Evolutionary conservation across 768 basidiomycete genomes (phyloP).

Genomic region (Mycena venus): DNA sequence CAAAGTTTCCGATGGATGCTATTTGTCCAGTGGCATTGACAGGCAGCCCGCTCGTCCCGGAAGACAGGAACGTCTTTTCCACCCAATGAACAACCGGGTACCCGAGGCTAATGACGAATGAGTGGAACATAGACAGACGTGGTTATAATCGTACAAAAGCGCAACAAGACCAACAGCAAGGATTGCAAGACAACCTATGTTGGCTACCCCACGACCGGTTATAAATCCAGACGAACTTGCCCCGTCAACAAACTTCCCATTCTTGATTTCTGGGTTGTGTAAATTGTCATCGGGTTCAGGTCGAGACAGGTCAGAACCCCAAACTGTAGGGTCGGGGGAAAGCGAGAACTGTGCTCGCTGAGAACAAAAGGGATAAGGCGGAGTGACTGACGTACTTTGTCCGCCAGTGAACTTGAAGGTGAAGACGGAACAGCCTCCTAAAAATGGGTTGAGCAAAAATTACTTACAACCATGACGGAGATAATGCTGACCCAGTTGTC

Average conservation of each 20-base stretch:
- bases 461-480: neutral
- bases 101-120: constrained; percentile 58
- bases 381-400: constrained; percentile 1
- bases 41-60: constrained; percentile 60
- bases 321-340: constrained; percentile 76
- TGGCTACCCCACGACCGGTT: neutral
- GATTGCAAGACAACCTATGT: constrained; percentile 54
- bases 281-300: constrained; percentile 76
- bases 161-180: constrained; percentile 64
- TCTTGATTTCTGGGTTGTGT: constrained; percentile 63
- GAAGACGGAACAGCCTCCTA: neutral
- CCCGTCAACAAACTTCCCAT: constrained; percentile 66
- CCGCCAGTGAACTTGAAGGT: neutral
- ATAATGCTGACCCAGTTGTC: neutral
- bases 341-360: constrained; percentile 69
- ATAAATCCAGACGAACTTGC: constrained; percentile 61
- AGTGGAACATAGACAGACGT: neutral
- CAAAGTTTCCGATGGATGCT: constrained; percentile 26
- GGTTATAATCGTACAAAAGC: constrained; percentile 63
- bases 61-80: constrained; percentile 52
- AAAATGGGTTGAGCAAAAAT: neutral
- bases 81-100: constrained; percentile 72
- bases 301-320: constrained; percentile 76
- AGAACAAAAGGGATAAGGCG: neutral
- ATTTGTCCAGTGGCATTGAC: constrained; percentile 84